Evolutionary conservation across 345 rosid species (phyloP).

Genomic region (Passiflora organensis): DNA sequence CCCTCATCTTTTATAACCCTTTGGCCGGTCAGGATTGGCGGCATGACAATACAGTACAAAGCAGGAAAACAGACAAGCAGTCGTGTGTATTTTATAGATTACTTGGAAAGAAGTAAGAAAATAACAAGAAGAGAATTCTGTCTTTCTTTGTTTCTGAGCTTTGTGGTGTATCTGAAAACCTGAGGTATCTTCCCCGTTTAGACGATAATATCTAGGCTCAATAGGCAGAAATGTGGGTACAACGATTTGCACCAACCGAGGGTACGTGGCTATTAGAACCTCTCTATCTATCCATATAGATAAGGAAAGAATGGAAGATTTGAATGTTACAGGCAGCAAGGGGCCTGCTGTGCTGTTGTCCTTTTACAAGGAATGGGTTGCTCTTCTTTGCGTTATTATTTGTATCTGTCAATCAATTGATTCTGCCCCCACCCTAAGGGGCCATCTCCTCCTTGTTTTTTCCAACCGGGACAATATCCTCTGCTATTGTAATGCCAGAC

Average conservation of each 20-base stretch:
- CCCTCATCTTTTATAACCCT: no score
- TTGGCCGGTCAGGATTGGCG: no score
- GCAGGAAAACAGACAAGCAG: no score
- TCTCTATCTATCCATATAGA: conserved; percentile 25
- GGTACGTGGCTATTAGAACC: conserved; percentile 9
- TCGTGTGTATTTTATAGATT: no score
- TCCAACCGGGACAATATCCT: conserved; percentile 22
- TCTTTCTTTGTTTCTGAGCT: no score
- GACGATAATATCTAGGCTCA: no score
- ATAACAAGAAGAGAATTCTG: no score
- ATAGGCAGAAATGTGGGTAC: conserved; percentile 2
- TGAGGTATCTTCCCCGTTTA: no score
- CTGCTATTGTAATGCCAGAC: conserved; percentile 1
- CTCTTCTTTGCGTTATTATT: conserved; percentile 14
- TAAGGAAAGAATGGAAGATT: conserved; percentile 16
- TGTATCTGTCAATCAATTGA: conserved; percentile 29
- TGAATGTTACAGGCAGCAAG: conserved; percentile 17
- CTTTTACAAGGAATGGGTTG: conserved; percentile 18
- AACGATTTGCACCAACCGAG: conserved; percentile 20
- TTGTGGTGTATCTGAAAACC: no score
- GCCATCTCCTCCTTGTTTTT: conserved; percentile 11
- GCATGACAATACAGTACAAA: no score
- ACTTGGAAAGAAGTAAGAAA: no score
- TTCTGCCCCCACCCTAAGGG: conserved; percentile 14
- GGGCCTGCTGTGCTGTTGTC: conserved; percentile 18